phyloP scores from a whole-genome alignment of 805 yeast species.

The Kodamaea hsintzibuensis region DNA sequence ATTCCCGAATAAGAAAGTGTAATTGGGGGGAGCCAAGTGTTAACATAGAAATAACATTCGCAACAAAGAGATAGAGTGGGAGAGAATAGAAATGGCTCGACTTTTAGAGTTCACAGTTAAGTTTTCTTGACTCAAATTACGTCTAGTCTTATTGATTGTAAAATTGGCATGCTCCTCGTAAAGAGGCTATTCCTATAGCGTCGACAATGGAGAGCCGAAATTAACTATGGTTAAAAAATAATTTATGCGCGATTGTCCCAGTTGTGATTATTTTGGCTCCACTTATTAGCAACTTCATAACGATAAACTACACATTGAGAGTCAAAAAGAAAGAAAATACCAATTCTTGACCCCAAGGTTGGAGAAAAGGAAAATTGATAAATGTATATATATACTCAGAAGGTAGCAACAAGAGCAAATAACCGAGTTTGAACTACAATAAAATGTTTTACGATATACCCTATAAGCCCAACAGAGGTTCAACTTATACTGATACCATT shows the following conservation, averaged over 20 bases:
- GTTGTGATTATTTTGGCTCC: not conserved
- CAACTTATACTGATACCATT: conserved; percentile 1
- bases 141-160: too few species aligned
- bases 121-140: too few species aligned
- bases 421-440: not conserved
- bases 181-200: not conserved
- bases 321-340: not conserved
- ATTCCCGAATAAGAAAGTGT: not conserved
- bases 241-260: not conserved
- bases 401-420: not conserved
- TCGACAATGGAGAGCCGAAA: not conserved
- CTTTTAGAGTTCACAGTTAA: too few species aligned
- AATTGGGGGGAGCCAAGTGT: not conserved
- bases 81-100: too few species aligned
- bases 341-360: not conserved
- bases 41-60: not conserved
- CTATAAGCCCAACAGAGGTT: conserved; percentile 1
- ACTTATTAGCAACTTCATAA: not conserved
- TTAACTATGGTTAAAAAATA: not conserved
- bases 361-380: not conserved
- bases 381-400: not conserved
- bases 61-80: too few species aligned
- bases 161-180: not conserved
- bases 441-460: conserved; percentile 2
- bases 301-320: not conserved